Percentiles rank a stretch among this genome's conserved stretches.
These are phyloP conservation scores for Coprinopsis sp. DNA, from an alignment of 768 basidiomycete genomes.

Conservation along the genomic window DNA sequence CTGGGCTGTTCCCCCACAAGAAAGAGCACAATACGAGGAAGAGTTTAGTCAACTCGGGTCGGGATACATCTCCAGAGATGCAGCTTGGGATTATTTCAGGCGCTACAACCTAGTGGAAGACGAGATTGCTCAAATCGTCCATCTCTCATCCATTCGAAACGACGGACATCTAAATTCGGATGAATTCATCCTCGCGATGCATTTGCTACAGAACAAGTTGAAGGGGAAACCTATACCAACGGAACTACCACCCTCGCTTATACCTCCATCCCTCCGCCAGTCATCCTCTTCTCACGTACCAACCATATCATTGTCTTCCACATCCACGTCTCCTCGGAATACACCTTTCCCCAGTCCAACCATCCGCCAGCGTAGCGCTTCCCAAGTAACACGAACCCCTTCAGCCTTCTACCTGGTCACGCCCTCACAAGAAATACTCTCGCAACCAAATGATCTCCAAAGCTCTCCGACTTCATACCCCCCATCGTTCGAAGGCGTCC, in stretches of 20 bases:
- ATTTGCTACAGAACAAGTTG: constrained; percentile 29
- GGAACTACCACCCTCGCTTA: constrained; percentile 27
- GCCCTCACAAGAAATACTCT: too few species aligned
- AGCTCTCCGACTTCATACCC: too few species aligned
- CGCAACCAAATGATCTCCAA: too few species aligned
- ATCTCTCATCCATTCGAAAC: constrained; percentile 29
- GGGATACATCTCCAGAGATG: constrained; percentile 30
- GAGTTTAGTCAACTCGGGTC: constrained; percentile 30
- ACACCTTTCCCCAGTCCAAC: too few species aligned
- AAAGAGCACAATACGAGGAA: constrained; percentile 25
- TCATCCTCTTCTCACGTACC: background rate
- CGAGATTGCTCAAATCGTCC: constrained; percentile 35
- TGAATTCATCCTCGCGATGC: constrained; percentile 33
- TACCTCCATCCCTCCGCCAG: constrained; percentile 22
- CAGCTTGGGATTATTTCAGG: constrained; percentile 28
- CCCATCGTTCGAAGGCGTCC: too few species aligned
- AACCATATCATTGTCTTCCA: background rate
- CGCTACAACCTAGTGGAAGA: constrained; percentile 27
- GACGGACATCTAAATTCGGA: constrained; percentile 33
- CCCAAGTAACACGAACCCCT: too few species aligned
- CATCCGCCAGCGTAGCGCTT: too few species aligned
- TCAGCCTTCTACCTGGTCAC: too few species aligned
- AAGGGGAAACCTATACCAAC: constrained; percentile 29
- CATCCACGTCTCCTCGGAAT: constrained; percentile 8
- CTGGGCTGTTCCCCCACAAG: constrained; percentile 26